A percentile compares a stretch with the other conserved stretches of the same genome.
phyloP scores from a whole-genome alignment of 2,329 filamentous ascomycete genomes.

The Curvularia sp. region DNA sequence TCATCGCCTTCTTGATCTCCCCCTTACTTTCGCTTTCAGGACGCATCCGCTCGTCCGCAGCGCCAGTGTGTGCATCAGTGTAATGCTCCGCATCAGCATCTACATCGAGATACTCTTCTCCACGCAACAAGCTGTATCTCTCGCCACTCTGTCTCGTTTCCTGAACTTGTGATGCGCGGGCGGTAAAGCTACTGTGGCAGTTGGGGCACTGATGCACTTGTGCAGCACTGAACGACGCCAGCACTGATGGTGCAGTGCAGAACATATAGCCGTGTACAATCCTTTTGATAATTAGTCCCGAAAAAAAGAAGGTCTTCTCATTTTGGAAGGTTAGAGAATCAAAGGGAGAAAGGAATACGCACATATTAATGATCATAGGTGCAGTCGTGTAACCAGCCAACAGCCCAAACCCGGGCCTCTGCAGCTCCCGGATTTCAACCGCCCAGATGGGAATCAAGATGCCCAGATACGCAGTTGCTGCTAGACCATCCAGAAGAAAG shows the following conservation, averaged over 20 bases:
- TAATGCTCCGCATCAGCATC: conserved; percentile 26
- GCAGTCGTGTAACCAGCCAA: conserved; percentile 27
- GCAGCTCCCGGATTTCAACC: conserved; percentile 12
- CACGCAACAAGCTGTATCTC: conserved; percentile 28
- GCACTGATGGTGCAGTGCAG: conserved; percentile 11
- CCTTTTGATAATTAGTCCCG: conserved; percentile 13
- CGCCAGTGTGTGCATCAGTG: conserved; percentile 5
- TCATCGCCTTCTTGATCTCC: conserved; percentile 15
- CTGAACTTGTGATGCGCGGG: background rate
- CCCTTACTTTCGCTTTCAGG: conserved; percentile 14
- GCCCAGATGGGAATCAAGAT: conserved; percentile 26
- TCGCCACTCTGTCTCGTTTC: conserved; percentile 14
- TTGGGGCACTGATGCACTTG: conserved; percentile 26
- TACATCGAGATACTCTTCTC: conserved; percentile 27
- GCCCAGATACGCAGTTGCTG: conserved; percentile 14
- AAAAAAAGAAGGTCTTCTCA: background rate
- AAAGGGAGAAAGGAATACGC: background rate
- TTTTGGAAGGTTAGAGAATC: no score
- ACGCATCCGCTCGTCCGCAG: conserved; percentile 15
- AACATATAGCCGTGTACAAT: conserved; percentile 22
- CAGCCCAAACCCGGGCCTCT: conserved; percentile 13
- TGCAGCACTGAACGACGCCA: background rate
- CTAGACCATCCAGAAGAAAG: conserved; percentile 16
- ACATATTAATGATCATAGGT: conserved; percentile 34
- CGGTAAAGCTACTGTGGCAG: conserved; percentile 22